phyloP scores from a whole-genome alignment of 2,329 filamentous ascomycete genomes.

The Colletotrichum sojae region DNA sequence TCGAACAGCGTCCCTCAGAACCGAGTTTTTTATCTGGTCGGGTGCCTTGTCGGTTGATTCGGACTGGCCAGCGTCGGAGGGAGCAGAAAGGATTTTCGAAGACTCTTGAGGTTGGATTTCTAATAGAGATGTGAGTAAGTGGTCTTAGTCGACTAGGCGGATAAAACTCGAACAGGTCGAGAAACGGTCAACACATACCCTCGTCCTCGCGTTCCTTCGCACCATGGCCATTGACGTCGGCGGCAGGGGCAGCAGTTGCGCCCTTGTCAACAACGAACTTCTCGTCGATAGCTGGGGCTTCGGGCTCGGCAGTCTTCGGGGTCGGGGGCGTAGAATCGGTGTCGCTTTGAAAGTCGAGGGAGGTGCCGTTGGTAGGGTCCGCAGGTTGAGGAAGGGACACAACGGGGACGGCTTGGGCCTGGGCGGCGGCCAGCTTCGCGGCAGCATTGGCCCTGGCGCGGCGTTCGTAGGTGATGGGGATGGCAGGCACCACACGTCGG shows the following conservation, averaged over 20 bases:
- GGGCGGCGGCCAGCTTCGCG: conserved; percentile 52
- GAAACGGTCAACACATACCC: conserved; percentile 15
- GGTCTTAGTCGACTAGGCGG: background rate
- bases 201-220: conserved; percentile 23
- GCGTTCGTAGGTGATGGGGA: conserved; percentile 53
- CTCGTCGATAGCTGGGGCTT: conserved; percentile 1
- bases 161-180: background rate
- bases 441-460: conserved; percentile 48
- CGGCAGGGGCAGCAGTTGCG: background rate
- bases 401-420: conserved; percentile 44
- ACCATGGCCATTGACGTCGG: conserved; percentile 3
- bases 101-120: conserved; percentile 17
- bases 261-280: conserved; percentile 9
- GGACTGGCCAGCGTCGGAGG: conserved; percentile 17
- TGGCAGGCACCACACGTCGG: conserved; percentile 55
- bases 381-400: conserved; percentile 27
- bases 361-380: conserved; percentile 42
- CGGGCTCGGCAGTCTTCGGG: conserved; percentile 33
- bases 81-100: conserved; percentile 15
- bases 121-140: conserved; percentile 1
- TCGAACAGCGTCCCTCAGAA: conserved; percentile 11
- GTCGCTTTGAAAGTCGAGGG: conserved; percentile 40
- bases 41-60: conserved; percentile 35
- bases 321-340: conserved; percentile 35
- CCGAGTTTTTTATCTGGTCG: conserved; percentile 13